A percentile compares a stretch with the other conserved stretches of the same genome.
phyloP scores from a whole-genome alignment of 106 monocot species.

The Dactylorhiza incarnata region DNA sequence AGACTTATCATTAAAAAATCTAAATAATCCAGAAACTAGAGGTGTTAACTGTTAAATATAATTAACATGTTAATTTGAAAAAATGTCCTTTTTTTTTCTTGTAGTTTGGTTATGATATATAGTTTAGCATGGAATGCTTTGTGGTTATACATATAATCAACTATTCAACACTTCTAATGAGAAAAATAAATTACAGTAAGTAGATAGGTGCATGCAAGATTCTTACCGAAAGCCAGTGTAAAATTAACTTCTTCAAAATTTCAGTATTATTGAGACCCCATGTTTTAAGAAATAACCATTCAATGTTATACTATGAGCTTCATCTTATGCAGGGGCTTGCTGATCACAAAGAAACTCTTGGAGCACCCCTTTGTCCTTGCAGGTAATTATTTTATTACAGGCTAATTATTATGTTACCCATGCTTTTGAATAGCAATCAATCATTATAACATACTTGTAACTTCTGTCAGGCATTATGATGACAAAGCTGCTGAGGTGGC shows the following conservation, averaged over 20 bases:
- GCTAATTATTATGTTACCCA: background rate
- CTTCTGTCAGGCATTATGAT: constrained; percentile 82
- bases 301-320: background rate
- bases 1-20: too few relatives aligned
- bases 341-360: constrained; percentile 92
- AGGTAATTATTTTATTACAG: constrained; percentile 41
- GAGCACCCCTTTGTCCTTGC: constrained; percentile 96
- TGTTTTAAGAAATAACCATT: background rate
- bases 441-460: constrained; percentile 5
- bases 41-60: too few relatives aligned
- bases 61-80: background rate
- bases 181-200: background rate
- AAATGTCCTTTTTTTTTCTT: too few relatives aligned
- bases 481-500: constrained; percentile 92
- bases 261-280: background rate
- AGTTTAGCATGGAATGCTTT: background rate
- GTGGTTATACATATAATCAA: background rate
- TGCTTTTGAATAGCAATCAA: background rate
- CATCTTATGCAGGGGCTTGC: constrained; percentile 63
- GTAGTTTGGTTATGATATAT: background rate
- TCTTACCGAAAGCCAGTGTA: background rate
- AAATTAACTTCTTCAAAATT: background rate
- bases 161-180: background rate
- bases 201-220: background rate
- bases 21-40: too few relatives aligned